phyloP scores from a whole-genome alignment of 257 asterid species.

The Solanum etuberosum region DNA sequence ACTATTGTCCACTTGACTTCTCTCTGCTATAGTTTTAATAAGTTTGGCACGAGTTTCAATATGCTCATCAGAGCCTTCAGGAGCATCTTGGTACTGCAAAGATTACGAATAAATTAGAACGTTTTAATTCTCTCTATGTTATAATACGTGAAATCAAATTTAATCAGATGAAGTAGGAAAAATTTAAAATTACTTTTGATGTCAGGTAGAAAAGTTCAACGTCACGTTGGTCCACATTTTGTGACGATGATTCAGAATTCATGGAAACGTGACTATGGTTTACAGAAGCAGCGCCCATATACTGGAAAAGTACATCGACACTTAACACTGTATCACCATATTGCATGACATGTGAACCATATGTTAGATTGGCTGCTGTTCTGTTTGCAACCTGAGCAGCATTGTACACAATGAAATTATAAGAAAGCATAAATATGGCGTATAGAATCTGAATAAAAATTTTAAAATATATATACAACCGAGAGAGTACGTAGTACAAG shows the following conservation, averaged over 20 bases:
- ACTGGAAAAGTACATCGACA: neutral
- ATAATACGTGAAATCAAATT: neutral
- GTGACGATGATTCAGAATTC: slow-evolving; percentile 45
- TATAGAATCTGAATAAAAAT: neutral
- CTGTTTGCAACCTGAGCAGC: neutral
- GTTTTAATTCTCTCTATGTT: neutral
- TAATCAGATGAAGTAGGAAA: neutral
- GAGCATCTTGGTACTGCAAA: slow-evolving; percentile 49
- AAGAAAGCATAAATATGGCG: neutral
- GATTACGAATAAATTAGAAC: neutral
- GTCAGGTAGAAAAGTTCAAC: slow-evolving; percentile 78
- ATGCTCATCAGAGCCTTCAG: slow-evolving; percentile 58
- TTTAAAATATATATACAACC: neutral
- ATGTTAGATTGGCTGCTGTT: neutral
- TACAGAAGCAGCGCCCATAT: neutral
- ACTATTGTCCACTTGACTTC: slow-evolving; percentile 60
- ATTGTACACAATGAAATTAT: slow-evolving; percentile 33
- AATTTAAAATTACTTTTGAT: slow-evolving; percentile 45
- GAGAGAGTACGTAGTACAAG: neutral
- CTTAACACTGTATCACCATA: slow-evolving; percentile 3
- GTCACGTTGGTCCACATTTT: slow-evolving; percentile 66
- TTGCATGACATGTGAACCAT: neutral
- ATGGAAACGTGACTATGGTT: slow-evolving; percentile 15
- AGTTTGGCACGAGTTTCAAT: slow-evolving; percentile 65
- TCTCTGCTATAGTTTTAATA: slow-evolving; percentile 49